These are phyloP conservation scores for Colletotrichum tropicale DNA, from an alignment of 2,329 filamentous ascomycete species.

Conservation along the genomic window DNA sequence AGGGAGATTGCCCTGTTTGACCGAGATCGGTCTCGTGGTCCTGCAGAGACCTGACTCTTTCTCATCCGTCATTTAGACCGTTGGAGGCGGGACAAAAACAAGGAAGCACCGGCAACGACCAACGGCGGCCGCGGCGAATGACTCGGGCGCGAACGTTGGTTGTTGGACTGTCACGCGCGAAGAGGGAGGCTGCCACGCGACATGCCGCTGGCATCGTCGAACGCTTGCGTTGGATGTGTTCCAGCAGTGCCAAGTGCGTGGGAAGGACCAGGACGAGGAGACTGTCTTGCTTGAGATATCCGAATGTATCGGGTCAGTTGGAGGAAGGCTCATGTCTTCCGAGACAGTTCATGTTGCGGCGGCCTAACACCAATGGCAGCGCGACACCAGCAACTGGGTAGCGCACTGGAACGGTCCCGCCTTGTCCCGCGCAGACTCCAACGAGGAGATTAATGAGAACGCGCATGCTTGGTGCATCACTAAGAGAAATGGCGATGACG, in stretches of 20 bases:
- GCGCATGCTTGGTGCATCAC: background rate
- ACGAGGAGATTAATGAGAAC: background rate
- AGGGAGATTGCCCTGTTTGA: background rate
- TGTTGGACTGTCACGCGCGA: background rate
- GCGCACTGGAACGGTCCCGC: background rate
- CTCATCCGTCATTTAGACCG: background rate
- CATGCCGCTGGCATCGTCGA: background rate
- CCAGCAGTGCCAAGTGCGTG: background rate
- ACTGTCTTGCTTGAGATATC: background rate
- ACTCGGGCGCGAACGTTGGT: background rate
- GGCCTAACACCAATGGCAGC: background rate
- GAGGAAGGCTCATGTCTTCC: background rate
- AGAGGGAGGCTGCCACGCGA: background rate
- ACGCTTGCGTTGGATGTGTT: background rate
- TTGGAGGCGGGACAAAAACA: background rate
- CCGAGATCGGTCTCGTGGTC: constrained; percentile 2
- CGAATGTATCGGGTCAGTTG: background rate
- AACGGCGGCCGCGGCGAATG: background rate
- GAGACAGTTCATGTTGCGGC: background rate
- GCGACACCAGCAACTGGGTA: background rate
- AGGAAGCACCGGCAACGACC: background rate
- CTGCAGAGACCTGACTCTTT: constrained; percentile 11
- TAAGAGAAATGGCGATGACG: background rate
- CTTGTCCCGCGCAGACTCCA: background rate
- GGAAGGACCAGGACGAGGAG: background rate